Conservation (phyloP, 441 rosid species). For the Arabidopsis hybrid region DNA sequence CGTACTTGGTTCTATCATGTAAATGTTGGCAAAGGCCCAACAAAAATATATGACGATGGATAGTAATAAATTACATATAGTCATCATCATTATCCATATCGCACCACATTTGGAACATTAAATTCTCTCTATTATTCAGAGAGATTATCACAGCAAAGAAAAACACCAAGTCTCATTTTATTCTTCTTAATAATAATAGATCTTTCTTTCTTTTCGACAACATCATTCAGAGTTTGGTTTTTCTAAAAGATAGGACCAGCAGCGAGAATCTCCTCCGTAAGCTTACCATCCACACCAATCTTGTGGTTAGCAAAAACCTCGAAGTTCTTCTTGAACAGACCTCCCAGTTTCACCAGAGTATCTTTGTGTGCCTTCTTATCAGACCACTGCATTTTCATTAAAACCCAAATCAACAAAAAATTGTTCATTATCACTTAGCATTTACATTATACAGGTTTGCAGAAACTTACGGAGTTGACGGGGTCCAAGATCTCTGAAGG, state of each 20-base stretch:
- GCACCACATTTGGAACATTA: neutral
- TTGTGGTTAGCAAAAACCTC: conserved; percentile 68
- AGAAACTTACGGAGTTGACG: conserved; percentile 66
- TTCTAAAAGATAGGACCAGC: conserved; percentile 72
- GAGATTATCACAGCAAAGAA: conserved; percentile 8
- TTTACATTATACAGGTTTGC: neutral
- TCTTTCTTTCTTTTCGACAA: neutral
- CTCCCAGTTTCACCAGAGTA: conserved; percentile 74
- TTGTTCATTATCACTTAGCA: neutral
- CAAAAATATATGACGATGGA: too few species aligned
- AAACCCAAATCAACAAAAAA: neutral
- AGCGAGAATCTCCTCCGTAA: conserved; percentile 77
- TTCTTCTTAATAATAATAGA: neutral
- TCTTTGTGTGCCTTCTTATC: conserved; percentile 77
- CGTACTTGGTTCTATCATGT: too few species aligned
- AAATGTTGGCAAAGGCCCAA: too few species aligned
- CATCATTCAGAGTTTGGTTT: neutral
- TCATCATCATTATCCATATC: neutral
- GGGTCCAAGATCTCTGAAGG: conserved; percentile 91
- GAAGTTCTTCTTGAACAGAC: conserved; percentile 81
- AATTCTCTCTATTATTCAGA: neutral
- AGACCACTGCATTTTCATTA: conserved; percentile 59
- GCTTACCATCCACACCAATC: conserved; percentile 75
- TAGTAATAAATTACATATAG: neutral
- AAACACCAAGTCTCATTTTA: conserved; percentile 17